Percentiles rank a stretch among this genome's conserved stretches.
phyloP scores from a whole-genome alignment of 2,329 filamentous ascomycete genomes.

The Rutstroemia sp. region DNA sequence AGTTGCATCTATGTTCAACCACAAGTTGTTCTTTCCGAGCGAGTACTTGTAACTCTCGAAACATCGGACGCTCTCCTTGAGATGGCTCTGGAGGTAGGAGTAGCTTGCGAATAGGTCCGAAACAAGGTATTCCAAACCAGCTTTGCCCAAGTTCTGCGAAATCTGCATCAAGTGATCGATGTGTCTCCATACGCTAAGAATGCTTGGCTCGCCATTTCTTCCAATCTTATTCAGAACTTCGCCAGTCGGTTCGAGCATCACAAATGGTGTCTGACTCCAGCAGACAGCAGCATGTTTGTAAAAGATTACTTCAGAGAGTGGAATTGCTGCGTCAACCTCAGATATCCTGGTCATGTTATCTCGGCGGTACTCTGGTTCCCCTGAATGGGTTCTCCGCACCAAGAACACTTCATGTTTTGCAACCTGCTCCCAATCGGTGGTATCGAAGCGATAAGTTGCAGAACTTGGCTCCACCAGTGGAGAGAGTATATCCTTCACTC shows the following conservation, averaged over 20 bases:
- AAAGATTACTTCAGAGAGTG: slow-evolving; percentile 14
- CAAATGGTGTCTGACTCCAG: slow-evolving; percentile 23
- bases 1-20: slow-evolving; percentile 17
- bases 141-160: slow-evolving; percentile 1
- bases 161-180: slow-evolving; percentile 17
- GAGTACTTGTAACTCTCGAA: neutral
- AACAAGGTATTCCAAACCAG: slow-evolving; percentile 14
- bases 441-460: neutral
- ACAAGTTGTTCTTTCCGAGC: neutral
- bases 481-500: slow-evolving; percentile 8
- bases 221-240: slow-evolving; percentile 8
- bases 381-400: slow-evolving; percentile 8
- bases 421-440: neutral
- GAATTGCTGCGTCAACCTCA: neutral
- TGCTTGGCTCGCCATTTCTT: slow-evolving; percentile 5
- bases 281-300: slow-evolving; percentile 15
- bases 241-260: slow-evolving; percentile 11
- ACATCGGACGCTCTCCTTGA: slow-evolving; percentile 1
- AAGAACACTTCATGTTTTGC: slow-evolving; percentile 13
- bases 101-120: slow-evolving; percentile 19
- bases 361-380: slow-evolving; percentile 13
- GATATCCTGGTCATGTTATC: slow-evolving; percentile 14
- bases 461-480: slow-evolving; percentile 12
- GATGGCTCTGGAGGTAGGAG: slow-evolving; percentile 17
- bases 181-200: slow-evolving; percentile 17